phyloP scores from a whole-genome alignment of 2,329 filamentous ascomycete genomes.

The Aureobasidium namibiae region DNA sequence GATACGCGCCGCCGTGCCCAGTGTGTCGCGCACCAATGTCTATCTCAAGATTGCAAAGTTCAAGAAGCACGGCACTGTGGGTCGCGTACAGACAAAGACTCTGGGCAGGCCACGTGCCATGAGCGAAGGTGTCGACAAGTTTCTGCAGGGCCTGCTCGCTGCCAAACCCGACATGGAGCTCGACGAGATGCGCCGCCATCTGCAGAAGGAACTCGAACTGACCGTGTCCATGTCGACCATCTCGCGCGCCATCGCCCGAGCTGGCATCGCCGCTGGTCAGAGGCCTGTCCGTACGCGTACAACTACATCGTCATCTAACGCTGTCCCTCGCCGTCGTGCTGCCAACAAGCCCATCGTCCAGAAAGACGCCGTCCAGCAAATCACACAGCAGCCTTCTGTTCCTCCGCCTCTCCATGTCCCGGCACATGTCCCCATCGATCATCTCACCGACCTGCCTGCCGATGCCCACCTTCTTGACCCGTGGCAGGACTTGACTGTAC shows the following conservation, averaged over 20 bases:
- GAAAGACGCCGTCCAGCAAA: neutral
- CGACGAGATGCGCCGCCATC: conserved; percentile 14
- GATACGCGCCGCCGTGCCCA: conserved; percentile 13
- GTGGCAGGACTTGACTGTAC: conserved; percentile 1
- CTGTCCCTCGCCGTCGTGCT: neutral
- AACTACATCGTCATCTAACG: neutral
- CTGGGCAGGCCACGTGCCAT: conserved; percentile 12
- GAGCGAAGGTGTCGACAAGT: conserved; percentile 12
- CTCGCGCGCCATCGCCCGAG: conserved; percentile 9
- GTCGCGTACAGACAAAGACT: conserved; percentile 13
- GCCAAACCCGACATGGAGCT: conserved; percentile 14
- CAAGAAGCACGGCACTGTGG: conserved; percentile 14
- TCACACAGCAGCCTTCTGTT: neutral
- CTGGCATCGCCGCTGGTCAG: neutral
- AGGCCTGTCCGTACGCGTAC: conserved; percentile 1
- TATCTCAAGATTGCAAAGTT: conserved; percentile 15
- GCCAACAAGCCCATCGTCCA: neutral
- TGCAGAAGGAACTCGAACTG: conserved; percentile 8
- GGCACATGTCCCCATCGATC: neutral
- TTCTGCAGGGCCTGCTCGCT: conserved; percentile 12
- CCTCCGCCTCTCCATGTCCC: neutral
- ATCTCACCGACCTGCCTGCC: neutral
- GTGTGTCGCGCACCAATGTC: conserved; percentile 14
- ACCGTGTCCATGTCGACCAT: conserved; percentile 13
- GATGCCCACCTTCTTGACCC: conserved; percentile 8